These are phyloP conservation scores for Penicillium parvum DNA, from an alignment of 495 filamentous ascomycete species.

Conservation along the genomic window DNA sequence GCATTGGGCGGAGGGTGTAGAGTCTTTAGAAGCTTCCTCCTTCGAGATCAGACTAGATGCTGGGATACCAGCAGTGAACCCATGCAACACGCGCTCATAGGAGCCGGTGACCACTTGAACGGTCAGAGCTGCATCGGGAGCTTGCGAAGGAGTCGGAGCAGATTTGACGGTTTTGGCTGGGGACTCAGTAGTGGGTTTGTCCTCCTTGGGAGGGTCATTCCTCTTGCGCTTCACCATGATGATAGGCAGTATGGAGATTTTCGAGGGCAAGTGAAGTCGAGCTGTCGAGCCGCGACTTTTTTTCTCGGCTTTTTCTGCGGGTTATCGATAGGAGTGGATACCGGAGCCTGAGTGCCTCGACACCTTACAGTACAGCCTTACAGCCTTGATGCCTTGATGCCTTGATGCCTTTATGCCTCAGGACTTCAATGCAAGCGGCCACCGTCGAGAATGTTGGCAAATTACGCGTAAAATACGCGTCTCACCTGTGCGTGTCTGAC, in stretches of 20 bases:
- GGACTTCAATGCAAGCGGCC: constrained; percentile 10
- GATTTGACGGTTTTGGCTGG: constrained; percentile 37
- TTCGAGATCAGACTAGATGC: constrained; percentile 23
- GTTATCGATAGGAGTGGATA: constrained; percentile 23
- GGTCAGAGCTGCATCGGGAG: constrained; percentile 42
- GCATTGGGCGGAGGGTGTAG: constrained; percentile 54
- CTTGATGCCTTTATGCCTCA: constrained; percentile 6
- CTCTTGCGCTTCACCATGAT: constrained; percentile 78
- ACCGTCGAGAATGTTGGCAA: neutral
- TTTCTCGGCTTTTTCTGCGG: constrained; percentile 19
- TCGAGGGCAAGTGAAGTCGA: constrained; percentile 12
- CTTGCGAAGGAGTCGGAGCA: constrained; percentile 18
- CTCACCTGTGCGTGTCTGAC: neutral
- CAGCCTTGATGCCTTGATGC: constrained; percentile 10
- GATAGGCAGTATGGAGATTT: constrained; percentile 2
- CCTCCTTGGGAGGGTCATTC: constrained; percentile 37
- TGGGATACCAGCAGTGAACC: constrained; percentile 71
- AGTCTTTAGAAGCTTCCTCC: constrained; percentile 21
- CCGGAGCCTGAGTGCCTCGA: constrained; percentile 1
- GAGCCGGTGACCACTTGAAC: constrained; percentile 90
- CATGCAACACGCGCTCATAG: constrained; percentile 92
- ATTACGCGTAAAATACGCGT: constrained; percentile 12
- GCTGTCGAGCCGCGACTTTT: constrained; percentile 17
- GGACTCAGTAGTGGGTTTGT: constrained; percentile 19
- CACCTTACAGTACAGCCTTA: too few species aligned